Percentiles rank a stretch among this genome's conserved stretches.
phyloP scores from a whole-genome alignment of 2,329 filamentous ascomycete species.

The Chalara sp. region DNA sequence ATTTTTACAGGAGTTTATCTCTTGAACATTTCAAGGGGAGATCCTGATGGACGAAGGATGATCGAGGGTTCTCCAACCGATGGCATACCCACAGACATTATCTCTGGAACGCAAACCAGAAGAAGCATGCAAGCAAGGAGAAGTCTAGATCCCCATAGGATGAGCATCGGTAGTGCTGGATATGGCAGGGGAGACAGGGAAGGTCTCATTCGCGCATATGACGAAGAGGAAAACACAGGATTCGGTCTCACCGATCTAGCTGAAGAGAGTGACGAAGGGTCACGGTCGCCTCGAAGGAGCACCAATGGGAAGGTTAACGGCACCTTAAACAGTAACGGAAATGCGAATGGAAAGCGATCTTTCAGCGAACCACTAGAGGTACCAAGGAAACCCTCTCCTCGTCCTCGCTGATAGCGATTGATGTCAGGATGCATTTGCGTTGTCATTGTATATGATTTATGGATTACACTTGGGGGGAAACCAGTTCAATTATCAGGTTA shows the following conservation, averaged over 20 bases:
- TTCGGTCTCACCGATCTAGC: conserved; percentile 75
- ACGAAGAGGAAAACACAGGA: conserved; percentile 68
- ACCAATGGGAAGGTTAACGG: conserved; percentile 24
- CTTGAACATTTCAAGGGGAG: conserved; percentile 86
- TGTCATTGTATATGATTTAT: background rate
- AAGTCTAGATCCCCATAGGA: conserved; percentile 54
- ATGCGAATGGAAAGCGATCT: conserved; percentile 26
- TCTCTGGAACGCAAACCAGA: conserved; percentile 83
- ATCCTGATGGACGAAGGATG: conserved; percentile 71
- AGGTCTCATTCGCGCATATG: conserved; percentile 81
- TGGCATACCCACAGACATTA: conserved; percentile 82
- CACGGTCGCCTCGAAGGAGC: conserved; percentile 10
- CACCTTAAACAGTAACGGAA: conserved; percentile 24
- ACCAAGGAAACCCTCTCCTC: conserved; percentile 9
- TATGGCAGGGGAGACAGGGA: conserved; percentile 61
- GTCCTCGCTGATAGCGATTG: background rate
- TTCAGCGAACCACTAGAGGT: conserved; percentile 19
- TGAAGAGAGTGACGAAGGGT: conserved; percentile 67
- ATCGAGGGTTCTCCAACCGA: conserved; percentile 59
- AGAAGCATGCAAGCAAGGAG: conserved; percentile 88
- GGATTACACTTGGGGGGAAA: background rate
- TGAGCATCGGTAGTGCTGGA: conserved; percentile 55
- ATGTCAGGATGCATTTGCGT: background rate
- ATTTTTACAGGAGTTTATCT: conserved; percentile 96
- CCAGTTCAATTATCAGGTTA: conserved; percentile 4